Evolutionary conservation across 306 rosid species (phyloP), one percentile per base, ranked within the genome.

Genomic region (Dryas drummondii): DNA sequence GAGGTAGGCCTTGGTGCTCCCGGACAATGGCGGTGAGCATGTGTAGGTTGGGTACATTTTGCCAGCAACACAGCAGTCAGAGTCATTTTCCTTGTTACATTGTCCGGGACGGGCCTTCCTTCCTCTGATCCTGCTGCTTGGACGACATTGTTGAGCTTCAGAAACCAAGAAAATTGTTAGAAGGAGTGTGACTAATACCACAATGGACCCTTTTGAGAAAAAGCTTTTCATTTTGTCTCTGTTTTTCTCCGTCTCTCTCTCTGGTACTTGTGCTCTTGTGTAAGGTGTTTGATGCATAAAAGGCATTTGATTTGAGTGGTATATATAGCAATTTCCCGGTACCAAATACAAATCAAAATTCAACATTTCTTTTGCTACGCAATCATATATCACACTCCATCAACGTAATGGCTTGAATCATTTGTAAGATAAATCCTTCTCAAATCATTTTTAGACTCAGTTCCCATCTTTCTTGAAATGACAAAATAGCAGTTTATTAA

Each of bases 81-180:
- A 81, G 48, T 83, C 75, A 22, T 88, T 76, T 62, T 83, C 88
- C 16, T 6, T 3, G 83, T 81, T 85, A 53, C 92, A 85, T 26
- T 83, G 81, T 46, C 85, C 84, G 0, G 78, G 19, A 27, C 84
- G 84, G 1, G 90, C 74, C 8, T 77, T 60, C 50, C 5, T 63
- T 61, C 82, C 73, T 13, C 17, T 72, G 0, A 78, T 65, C 4
- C 10, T 32, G 1, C 82, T 78, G 4, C 78, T 78, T 6, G 82
- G 77, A 73, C 19, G 13, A 26, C 77, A 78, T 13, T 64, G 53
- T 37, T 72, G 62, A 2, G 68, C 68, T 44, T 81, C 78, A 9
- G 59, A 37, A 1, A 8, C 17, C 6, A 71, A 1, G 41, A 52
- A 70, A 3, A 11, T 51, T 12, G 81, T 55, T 1, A 71, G 3